Percentiles rank a stretch among this genome's conserved stretches.
phyloP scores from a whole-genome alignment of 1,284 basidiomycete species.

The Trametes polyzona region DNA sequence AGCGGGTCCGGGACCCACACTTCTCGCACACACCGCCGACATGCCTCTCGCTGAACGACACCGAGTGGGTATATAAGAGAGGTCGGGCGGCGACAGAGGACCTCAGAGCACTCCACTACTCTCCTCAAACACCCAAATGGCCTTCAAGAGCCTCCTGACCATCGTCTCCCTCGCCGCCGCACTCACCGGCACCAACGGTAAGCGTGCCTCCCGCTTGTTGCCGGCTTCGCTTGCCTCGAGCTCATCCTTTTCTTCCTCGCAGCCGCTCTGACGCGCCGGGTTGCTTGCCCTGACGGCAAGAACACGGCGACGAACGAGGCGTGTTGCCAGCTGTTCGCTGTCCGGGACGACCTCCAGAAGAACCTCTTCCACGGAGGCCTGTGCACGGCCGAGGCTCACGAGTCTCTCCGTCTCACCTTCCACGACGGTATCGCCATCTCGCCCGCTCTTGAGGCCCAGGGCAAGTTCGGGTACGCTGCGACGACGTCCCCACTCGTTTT shows the following conservation, averaged over 20 bases:
- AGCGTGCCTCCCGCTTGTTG: background rate
- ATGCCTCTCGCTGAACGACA: background rate
- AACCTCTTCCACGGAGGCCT: constrained; percentile 13
- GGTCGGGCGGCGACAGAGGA: background rate
- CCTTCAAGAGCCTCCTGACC: constrained; percentile 8
- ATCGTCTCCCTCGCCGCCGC: constrained; percentile 6
- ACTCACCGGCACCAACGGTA: constrained; percentile 4
- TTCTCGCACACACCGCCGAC: background rate
- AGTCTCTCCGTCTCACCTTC: constrained; percentile 14
- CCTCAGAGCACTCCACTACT: constrained; percentile 6
- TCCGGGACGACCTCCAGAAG: constrained; percentile 12
- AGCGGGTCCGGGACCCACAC: background rate
- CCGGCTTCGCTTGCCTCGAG: too few relatives aligned
- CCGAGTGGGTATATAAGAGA: background rate
- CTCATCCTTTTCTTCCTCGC: background rate
- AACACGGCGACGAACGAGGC: constrained; percentile 15
- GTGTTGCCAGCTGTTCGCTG: constrained; percentile 14
- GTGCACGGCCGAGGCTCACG: constrained; percentile 13
- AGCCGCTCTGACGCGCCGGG: constrained; percentile 11
- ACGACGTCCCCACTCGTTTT: too few relatives aligned
- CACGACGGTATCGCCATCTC: constrained; percentile 14
- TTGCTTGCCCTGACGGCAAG: constrained; percentile 12
- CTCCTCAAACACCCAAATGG: constrained; percentile 3
- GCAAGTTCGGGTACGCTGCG: constrained; percentile 7
- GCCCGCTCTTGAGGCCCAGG: constrained; percentile 4